phyloP scores from a whole-genome alignment of 2,329 filamentous ascomycete genomes.

The Knoxdaviesia capensis region DNA sequence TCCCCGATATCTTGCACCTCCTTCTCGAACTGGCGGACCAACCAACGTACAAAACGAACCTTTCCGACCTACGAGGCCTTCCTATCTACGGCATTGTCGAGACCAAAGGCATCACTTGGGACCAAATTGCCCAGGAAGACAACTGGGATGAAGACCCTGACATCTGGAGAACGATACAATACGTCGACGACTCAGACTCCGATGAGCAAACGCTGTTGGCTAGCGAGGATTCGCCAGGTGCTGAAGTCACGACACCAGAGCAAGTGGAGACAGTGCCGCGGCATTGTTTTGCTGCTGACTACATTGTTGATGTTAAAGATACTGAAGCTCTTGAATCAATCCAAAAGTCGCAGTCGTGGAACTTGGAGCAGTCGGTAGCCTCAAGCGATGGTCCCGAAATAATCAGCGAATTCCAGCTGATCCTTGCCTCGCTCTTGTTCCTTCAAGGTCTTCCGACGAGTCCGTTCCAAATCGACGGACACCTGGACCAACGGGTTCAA shows the following conservation, averaged over 20 bases:
- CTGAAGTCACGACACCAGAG: no score
- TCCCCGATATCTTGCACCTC: slow-evolving; percentile 61
- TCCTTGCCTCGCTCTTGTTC: slow-evolving; percentile 47
- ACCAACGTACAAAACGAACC: slow-evolving; percentile 48
- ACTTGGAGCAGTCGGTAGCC: no score
- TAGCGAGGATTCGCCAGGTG: slow-evolving; percentile 11
- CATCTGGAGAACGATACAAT: slow-evolving; percentile 54
- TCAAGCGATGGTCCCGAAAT: no score
- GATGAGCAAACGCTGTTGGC: slow-evolving; percentile 8
- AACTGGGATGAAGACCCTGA: slow-evolving; percentile 45
- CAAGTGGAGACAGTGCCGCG: no score
- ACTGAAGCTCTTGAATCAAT: no score
- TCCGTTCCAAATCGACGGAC: slow-evolving; percentile 34
- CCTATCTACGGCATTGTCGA: no score
- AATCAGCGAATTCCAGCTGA: slow-evolving; percentile 1
- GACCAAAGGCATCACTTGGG: slow-evolving; percentile 40
- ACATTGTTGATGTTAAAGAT: no score
- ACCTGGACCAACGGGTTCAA: slow-evolving; percentile 20
- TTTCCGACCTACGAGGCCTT: slow-evolving; percentile 41
- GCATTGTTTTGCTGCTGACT: no score
- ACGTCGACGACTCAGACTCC: slow-evolving; percentile 45
- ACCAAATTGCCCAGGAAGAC: slow-evolving; percentile 58
- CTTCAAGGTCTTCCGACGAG: slow-evolving; percentile 58
- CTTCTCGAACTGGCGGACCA: slow-evolving; percentile 66
- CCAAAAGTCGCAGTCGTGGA: no score